Conservation (phyloP, 208 protist genomes). For the Trypanosoma platydactyli region DNA sequence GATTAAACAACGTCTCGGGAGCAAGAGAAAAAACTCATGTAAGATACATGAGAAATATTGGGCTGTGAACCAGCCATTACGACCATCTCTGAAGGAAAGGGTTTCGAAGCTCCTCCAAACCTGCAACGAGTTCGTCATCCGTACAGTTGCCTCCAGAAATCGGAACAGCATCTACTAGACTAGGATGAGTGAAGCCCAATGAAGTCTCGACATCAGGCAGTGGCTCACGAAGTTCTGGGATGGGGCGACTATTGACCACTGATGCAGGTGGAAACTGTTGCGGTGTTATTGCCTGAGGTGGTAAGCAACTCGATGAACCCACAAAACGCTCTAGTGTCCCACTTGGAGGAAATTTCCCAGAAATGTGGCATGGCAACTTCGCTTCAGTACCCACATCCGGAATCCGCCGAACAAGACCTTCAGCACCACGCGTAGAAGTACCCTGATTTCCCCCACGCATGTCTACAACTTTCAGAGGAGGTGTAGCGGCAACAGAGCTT, state of each 20-base stretch:
- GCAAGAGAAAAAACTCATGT: constrained; percentile 23
- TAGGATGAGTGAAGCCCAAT: neutral
- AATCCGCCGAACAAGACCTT: neutral
- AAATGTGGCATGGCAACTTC: neutral
- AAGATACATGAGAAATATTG: neutral
- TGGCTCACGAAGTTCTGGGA: neutral
- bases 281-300: neutral
- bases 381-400: neutral
- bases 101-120: constrained; percentile 60
- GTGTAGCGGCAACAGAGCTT: neutral
- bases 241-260: neutral
- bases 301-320: no score
- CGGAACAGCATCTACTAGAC: neutral
- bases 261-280: neutral
- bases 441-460: neutral
- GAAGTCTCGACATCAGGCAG: neutral
- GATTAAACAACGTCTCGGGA: neutral
- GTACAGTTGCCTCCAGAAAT: neutral
- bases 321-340: no score
- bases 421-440: neutral
- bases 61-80: constrained; percentile 1
- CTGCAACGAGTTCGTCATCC: constrained; percentile 15
- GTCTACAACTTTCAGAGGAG: no score
- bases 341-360: no score
- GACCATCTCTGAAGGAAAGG: constrained; percentile 76